Evolutionary conservation across 1,284 basidiomycete genomes (phyloP).

Genomic region (Clitocybe nebularis): DNA sequence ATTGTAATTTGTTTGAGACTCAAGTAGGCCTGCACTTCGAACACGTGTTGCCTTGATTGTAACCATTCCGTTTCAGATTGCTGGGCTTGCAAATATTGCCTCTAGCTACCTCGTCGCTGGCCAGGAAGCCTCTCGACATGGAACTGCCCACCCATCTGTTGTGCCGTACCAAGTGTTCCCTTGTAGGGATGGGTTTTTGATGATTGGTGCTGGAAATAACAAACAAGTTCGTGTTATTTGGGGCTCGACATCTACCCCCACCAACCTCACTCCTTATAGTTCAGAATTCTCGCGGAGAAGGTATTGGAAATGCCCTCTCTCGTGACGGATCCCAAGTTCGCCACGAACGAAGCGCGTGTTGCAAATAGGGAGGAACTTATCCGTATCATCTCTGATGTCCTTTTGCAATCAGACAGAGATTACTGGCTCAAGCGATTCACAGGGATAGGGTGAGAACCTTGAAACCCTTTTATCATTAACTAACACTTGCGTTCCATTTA

Average conservation of each 20-base stretch:
- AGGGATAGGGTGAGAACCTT: conserved; percentile 62
- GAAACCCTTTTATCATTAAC: conserved; percentile 7
- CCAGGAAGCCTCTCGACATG: conserved; percentile 82
- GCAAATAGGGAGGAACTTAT: conserved; percentile 72
- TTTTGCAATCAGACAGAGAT: conserved; percentile 56
- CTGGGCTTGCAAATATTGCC: conserved; percentile 90
- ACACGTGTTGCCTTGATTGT: not conserved
- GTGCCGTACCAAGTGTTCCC: conserved; percentile 92
- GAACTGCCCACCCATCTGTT: conserved; percentile 88
- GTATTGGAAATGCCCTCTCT: conserved; percentile 61
- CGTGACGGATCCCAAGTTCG: conserved; percentile 57
- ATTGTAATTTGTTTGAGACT: conserved; percentile 84
- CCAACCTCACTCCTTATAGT: conserved; percentile 39
- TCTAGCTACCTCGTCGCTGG: conserved; percentile 91
- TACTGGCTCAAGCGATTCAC: conserved; percentile 74
- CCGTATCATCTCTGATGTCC: conserved; percentile 61
- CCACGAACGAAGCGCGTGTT: conserved; percentile 75
- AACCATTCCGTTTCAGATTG: conserved; percentile 52
- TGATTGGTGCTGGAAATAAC: conserved; percentile 94
- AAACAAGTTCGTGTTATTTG: conserved; percentile 56
- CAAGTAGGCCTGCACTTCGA: conserved; percentile 49
- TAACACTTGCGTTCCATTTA: conserved; percentile 6
- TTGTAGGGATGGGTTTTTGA: conserved; percentile 85
- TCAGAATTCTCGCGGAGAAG: conserved; percentile 57
- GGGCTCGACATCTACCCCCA: not conserved